Conservation (phyloP, 345 rosid genomes). For the Pugionium dolabratum region DNA sequence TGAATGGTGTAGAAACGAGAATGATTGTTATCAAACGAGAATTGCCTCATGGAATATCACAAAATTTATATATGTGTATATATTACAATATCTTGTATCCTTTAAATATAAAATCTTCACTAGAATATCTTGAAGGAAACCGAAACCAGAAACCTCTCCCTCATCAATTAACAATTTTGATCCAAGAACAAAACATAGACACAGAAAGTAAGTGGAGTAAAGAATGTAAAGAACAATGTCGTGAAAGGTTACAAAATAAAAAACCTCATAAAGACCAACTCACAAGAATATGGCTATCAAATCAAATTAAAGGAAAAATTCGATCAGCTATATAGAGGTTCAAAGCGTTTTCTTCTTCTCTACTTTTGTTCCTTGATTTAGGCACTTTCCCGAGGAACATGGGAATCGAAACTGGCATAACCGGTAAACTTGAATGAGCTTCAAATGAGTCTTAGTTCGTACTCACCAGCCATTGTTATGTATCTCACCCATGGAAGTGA, state of each 20-base stretch:
- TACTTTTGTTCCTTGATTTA: conserved; percentile 4
- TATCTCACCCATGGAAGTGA: conserved; percentile 99
- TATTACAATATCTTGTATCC: too few species aligned
- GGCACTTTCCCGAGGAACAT: background rate
- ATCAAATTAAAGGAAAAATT: too few species aligned
- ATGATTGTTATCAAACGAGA: background rate
- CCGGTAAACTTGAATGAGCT: conserved; percentile 21
- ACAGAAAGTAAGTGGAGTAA: background rate
- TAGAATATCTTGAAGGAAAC: background rate
- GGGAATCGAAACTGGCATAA: conserved; percentile 12
- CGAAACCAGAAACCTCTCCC: background rate
- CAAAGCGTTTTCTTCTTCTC: conserved; percentile 3
- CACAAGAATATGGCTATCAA: too few species aligned
- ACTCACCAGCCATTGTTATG: conserved; percentile 98
- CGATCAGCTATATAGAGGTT: conserved; percentile 18
- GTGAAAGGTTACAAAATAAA: conserved; percentile 18
- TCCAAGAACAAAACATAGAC: background rate
- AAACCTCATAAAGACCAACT: conserved; percentile 3
- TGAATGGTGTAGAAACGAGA: background rate
- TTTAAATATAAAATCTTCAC: too few species aligned
- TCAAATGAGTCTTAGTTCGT: conserved; percentile 76
- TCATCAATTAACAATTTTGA: background rate
- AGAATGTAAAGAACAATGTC: background rate
- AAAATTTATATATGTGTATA: too few species aligned
- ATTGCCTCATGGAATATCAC: too few species aligned